Evolutionary conservation across 768 basidiomycete species (phyloP).

Genomic region (Tylopilus sp.): DNA sequence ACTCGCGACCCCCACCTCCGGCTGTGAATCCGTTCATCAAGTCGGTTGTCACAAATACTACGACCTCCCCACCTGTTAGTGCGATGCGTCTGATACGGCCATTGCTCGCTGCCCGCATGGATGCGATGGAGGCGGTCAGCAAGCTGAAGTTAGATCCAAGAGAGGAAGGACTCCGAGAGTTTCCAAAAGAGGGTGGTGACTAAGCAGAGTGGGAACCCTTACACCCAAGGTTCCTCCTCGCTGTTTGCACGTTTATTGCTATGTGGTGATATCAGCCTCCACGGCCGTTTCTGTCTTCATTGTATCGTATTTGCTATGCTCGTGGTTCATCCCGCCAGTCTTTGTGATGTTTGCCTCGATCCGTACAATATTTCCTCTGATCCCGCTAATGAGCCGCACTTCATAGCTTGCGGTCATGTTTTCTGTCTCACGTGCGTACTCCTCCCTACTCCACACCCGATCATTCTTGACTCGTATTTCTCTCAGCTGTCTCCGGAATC

Average conservation of each 20-base stretch:
- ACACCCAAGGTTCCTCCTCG: slow-evolving; percentile 12
- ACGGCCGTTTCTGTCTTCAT: slow-evolving; percentile 23
- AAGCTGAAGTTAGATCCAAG: neutral
- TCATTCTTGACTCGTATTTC: slow-evolving; percentile 8
- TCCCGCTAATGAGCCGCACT: slow-evolving; percentile 54
- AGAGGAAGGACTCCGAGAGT: slow-evolving; percentile 18
- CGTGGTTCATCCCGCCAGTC: slow-evolving; percentile 64
- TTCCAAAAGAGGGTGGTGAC: slow-evolving; percentile 22
- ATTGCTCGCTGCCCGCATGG: slow-evolving; percentile 32
- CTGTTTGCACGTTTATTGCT: slow-evolving; percentile 32
- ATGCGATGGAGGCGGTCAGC: slow-evolving; percentile 14
- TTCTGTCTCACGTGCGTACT: slow-evolving; percentile 63
- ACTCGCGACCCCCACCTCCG: slow-evolving; percentile 39
- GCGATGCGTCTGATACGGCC: slow-evolving; percentile 28
- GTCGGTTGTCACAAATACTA: neutral
- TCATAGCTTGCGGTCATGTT: slow-evolving; percentile 74
- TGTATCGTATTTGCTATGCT: slow-evolving; percentile 43
- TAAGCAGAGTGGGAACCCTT: slow-evolving; percentile 23
- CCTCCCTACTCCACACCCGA: slow-evolving; percentile 9
- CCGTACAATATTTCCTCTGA: slow-evolving; percentile 50
- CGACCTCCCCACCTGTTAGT: slow-evolving; percentile 11
- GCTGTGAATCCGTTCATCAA: slow-evolving; percentile 41
- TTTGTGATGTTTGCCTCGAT: slow-evolving; percentile 76
- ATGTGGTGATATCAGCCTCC: slow-evolving; percentile 31
- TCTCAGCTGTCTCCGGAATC: slow-evolving; percentile 51